These are phyloP conservation scores for Chlamydomonas applanata DNA, from an alignment of 139 green algal species.

Conservation along the genomic window DNA sequence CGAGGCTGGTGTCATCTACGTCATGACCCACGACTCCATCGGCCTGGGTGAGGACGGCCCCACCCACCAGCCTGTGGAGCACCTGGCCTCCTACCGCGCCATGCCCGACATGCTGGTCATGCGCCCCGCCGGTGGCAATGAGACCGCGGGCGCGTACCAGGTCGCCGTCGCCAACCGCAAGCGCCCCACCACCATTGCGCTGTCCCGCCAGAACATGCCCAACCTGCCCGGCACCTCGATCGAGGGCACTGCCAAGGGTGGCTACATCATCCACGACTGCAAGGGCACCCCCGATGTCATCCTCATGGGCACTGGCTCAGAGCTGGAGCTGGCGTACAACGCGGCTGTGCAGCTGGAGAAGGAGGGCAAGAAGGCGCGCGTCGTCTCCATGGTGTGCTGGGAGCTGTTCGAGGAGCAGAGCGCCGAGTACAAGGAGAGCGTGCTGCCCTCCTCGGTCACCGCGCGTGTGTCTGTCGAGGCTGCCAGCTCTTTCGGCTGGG, in stretches of 20 bases:
- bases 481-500: constrained; percentile 90
- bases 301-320: constrained; percentile 93
- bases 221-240: constrained; percentile 82
- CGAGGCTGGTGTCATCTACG: constrained; percentile 86
- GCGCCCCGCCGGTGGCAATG: constrained; percentile 91
- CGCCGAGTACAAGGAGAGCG: constrained; percentile 68
- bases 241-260: constrained; percentile 85
- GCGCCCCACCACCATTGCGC: constrained; percentile 84
- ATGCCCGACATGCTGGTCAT: constrained; percentile 99
- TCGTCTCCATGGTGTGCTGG: constrained; percentile 95
- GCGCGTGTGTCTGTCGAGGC: constrained; percentile 91
- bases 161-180: constrained; percentile 44
- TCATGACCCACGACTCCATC: constrained; percentile 99
- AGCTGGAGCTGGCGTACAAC: constrained; percentile 86
- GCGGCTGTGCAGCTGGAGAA: constrained; percentile 74
- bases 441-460: constrained; percentile 71
- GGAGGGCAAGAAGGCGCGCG: constrained; percentile 87
- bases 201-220: constrained; percentile 96
- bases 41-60: constrained; percentile 98
- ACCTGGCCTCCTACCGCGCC: constrained; percentile 95
- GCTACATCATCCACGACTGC: constrained; percentile 80
- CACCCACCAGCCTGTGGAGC: constrained; percentile 98
- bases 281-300: constrained; percentile 85
- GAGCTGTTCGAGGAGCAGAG: constrained; percentile 97
- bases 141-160: constrained; percentile 95